Evolutionary conservation across 2,329 filamentous ascomycete species (phyloP), one percentile per base, ranked within the genome.

Genomic region (Colletotrichum navitas): DNA sequence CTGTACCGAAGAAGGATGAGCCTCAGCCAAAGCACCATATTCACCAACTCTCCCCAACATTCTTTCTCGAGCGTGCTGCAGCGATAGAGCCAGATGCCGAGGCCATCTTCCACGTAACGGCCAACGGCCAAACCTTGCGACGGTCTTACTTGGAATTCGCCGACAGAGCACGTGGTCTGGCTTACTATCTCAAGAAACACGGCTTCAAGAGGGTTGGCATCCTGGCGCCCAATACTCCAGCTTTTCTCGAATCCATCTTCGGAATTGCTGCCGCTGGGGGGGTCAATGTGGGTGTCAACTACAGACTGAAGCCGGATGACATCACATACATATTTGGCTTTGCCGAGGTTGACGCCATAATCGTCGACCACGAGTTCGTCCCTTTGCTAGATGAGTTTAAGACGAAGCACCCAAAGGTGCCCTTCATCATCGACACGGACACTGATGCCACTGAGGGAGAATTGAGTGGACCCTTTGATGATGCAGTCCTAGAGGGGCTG

Each of bases 281-380:
- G 10, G 89, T 97, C 32, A 90, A 94, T 73, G 92, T 97, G 64
- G 87, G 88, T 1, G 87, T 81, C 36, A 90, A 90, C 77, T 88
- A 88, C 76, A 79, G 86, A 73, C 84, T 98, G 56, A 96, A 96
- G 80, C 85, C 88, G 45, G 93, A 95, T 73, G 96, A 99, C 77
- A 92, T 99, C 70, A 85, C 88, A 26, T 99, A 98, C 81, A 97
- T 98, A 72, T 94, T 99, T 77, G 89, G 91, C 51, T 95, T 95
- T 82, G 90, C 92, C 8, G 93, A 97, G 68, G 95, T 93, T 0
- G 95, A 99, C 77, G 85, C 89, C 63, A 94, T 99, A 74, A 91
- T 99, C 68, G 94, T 93, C 4, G 96, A 99, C 78, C 84, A 89
- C 39, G 96, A 99, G 81, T 98, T 91, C 78, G 81, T 90, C 26